Percentiles rank a stretch among this genome's conserved stretches.
Conservation (phyloP, 306 rosid genomes). For the Calophaca sinica region DNA sequence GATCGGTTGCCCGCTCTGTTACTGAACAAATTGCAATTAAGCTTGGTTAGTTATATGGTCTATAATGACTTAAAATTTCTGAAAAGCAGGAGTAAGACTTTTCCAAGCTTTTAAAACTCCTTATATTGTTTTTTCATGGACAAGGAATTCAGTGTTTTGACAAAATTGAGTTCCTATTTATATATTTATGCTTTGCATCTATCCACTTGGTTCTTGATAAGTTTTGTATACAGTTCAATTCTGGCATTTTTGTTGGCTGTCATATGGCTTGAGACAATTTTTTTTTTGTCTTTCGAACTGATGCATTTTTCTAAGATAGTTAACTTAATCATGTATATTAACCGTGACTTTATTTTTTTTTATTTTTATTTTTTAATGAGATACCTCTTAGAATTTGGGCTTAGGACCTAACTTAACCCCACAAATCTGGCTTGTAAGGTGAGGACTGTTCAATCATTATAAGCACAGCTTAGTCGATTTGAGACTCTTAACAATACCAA, state of each 20-base stretch:
- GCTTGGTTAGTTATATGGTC: conserved; percentile 7
- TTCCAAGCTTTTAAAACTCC: background rate
- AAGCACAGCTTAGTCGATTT: background rate
- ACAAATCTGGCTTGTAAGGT: background rate
- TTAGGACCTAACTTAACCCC: background rate
- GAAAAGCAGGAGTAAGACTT: background rate
- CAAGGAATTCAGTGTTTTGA: conserved; percentile 13
- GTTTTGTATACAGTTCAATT: no score
- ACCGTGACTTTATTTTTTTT: background rate
- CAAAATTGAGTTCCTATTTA: conserved; percentile 20
- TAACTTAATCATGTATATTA: background rate
- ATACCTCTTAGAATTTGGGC: background rate
- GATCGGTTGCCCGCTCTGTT: conserved; percentile 23
- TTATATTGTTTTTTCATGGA: conserved; percentile 9
- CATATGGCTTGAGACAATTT: background rate
- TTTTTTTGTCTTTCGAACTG: background rate
- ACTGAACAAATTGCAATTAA: background rate
- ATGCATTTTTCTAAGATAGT: background rate
- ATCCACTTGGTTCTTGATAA: no score
- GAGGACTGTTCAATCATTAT: background rate
- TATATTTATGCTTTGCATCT: background rate
- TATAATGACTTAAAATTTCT: conserved; percentile 4
- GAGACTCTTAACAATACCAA: background rate
- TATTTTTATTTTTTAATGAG: no score
- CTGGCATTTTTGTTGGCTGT: conserved; percentile 17